Base-by-base conservation (phyloP, 805 yeast genomes). In the Yamadazyma kitorensis region DNA sequence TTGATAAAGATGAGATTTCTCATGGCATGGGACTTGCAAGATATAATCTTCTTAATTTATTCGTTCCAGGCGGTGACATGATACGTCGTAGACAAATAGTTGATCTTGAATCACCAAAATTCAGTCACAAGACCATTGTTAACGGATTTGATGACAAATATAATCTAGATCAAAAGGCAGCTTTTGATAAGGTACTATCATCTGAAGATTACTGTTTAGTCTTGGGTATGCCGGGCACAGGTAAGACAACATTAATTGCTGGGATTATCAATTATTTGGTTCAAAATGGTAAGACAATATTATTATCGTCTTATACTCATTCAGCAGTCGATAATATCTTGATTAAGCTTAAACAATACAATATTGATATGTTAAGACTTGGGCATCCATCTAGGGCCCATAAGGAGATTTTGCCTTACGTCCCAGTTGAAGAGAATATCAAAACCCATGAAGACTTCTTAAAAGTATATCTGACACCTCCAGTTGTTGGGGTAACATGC, bases 201-300 rank as follows among this genome's bases (percentile, higher is more conserved):
- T 72, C 93, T 0, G 54, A 78, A 34, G 95, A 89, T 52, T 93
- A 86, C 52, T 69, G 89, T 4, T 65, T 93, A 47, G 74, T 93
- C 13, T 61, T 91, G 40, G 98, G 98, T 0, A 93, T 93, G 98
- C 98, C 98, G 0, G 98, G 98, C 3, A 93, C 98, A 0, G 98
- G 75, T 2, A 66, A 64, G 34, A 58, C 68, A 2, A 52, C 98
- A 0, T 84, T 89, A 0, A 88, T 93, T 34, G 83, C 94, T 0
- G 79, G 81, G 29, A 49, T 93, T 12, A 81, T 89, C 27, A 69
- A 73, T 37, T 63, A 74, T 25, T 54, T 93, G 18, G 82, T 80
- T 3, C 58, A 61, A 1, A 69, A 71, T 29, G 78, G 76, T 1
- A 84, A 84, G 51, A 68, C 83, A 1, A 82, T 93, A 1, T 62